These are phyloP conservation scores for Didymellaceae sp. DNA, from an alignment of 2,329 filamentous ascomycete species.

Conservation along the genomic window DNA sequence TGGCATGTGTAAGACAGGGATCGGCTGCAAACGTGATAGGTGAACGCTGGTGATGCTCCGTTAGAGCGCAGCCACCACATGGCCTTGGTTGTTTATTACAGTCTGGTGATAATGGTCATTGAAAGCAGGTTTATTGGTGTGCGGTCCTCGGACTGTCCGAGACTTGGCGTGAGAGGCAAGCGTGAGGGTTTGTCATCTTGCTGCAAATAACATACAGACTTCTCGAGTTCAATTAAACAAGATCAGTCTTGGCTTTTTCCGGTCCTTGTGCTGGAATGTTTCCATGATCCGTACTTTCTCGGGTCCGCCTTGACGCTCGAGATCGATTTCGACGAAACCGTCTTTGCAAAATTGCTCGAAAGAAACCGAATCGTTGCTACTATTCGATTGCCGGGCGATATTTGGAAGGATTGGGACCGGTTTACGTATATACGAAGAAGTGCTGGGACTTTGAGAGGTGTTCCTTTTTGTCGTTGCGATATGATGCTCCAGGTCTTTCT, in stretches of 20 bases:
- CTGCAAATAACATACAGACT: neutral
- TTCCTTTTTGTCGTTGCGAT: conserved; percentile 3
- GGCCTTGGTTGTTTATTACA: neutral
- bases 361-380: neutral
- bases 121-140: neutral
- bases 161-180: neutral
- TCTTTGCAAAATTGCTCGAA: conserved; percentile 8
- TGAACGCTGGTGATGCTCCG: conserved; percentile 9
- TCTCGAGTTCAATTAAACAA: conserved; percentile 9
- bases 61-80: conserved; percentile 9
- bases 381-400: neutral
- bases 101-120: neutral
- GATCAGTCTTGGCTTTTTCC: conserved; percentile 8
- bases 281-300: neutral
- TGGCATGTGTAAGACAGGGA: conserved; percentile 9
- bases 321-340: conserved; percentile 6
- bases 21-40: conserved; percentile 7
- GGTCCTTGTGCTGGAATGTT: neutral
- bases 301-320: conserved; percentile 1
- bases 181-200: neutral
- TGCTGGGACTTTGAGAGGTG: neutral
- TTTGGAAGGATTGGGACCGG: neutral
- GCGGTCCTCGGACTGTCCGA: conserved; percentile 1
- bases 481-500: conserved; percentile 35
- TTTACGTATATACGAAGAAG: neutral